A percentile compares a stretch with the other conserved stretches of the same genome.
Evolutionary conservation across 2,329 filamentous ascomycete species (phyloP).

Genomic region (Alternaria sp.): DNA sequence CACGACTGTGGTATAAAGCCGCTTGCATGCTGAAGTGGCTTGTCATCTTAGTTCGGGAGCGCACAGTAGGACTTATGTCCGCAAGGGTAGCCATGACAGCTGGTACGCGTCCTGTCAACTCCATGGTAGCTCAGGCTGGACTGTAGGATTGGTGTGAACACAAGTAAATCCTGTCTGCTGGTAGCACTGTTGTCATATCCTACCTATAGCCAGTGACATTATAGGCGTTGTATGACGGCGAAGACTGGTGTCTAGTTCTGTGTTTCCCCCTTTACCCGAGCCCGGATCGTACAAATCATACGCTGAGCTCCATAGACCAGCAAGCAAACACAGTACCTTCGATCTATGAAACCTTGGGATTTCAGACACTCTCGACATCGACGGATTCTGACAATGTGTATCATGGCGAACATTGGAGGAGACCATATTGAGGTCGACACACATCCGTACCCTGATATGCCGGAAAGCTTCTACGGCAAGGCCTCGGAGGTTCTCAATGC

Average conservation of each 20-base stretch:
- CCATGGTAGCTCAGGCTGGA: not conserved
- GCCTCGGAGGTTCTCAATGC: not conserved
- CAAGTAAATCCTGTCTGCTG: not conserved
- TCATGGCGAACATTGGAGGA: not conserved
- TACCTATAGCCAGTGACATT: not conserved
- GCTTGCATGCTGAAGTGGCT: not conserved
- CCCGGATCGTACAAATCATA: constrained; percentile 1
- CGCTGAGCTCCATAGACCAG: not conserved
- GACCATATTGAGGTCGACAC: constrained; percentile 4
- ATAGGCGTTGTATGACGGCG: not conserved
- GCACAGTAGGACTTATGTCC: not conserved
- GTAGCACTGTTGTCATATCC: not conserved
- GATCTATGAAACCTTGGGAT: not conserved
- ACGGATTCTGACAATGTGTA: not conserved
- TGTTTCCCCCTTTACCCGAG: not conserved
- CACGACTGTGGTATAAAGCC: not conserved
- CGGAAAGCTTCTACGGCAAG: not conserved
- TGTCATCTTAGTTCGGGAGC: not conserved
- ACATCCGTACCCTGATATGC: not conserved
- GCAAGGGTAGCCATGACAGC: not conserved
- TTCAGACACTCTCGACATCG: not conserved
- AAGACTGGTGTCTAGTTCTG: not conserved
- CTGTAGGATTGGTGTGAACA: not conserved
- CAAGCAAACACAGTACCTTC: not conserved
- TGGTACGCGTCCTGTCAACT: not conserved